Percentiles rank a stretch among this genome's conserved stretches.
Conservation (phyloP, 2,329 filamentous ascomycete species). For the Hypoxylon sp. region DNA sequence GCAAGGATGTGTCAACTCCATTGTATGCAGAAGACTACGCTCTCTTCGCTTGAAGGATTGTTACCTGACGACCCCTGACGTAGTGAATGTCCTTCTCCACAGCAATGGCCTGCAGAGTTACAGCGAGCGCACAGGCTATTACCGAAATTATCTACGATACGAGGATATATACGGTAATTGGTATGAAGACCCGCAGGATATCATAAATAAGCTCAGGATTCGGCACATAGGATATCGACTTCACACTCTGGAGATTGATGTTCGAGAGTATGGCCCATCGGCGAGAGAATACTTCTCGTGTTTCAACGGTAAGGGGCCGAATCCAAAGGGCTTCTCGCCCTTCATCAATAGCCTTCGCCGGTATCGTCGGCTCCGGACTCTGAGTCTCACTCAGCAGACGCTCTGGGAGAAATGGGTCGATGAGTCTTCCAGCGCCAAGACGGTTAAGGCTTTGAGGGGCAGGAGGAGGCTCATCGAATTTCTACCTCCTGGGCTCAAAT, state of each 20-base stretch:
- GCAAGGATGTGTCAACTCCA: neutral
- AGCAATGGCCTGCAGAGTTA: neutral
- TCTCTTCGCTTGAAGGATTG: neutral
- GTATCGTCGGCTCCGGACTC: neutral
- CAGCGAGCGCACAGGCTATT: neutral
- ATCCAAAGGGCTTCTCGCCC: too few species aligned
- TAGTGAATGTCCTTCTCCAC: neutral
- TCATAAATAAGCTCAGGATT: too few species aligned
- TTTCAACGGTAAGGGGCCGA: too few species aligned
- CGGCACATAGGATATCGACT: neutral
- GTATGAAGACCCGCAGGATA: too few species aligned
- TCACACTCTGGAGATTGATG: conserved; percentile 13
- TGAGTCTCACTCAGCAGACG: conserved; percentile 24
- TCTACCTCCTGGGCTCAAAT: neutral
- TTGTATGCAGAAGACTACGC: neutral
- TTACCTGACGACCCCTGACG: neutral
- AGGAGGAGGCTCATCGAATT: neutral
- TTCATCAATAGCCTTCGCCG: too few species aligned
- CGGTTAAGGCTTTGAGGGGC: neutral
- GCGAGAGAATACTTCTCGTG: neutral
- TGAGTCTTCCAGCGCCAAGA: too few species aligned
- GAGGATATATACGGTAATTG: neutral
- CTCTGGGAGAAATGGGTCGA: conserved; percentile 9
- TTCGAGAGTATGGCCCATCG: neutral
- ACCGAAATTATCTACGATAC: neutral